Conservation (phyloP, 306 rosid species). For the Potentilla sterilis region DNA sequence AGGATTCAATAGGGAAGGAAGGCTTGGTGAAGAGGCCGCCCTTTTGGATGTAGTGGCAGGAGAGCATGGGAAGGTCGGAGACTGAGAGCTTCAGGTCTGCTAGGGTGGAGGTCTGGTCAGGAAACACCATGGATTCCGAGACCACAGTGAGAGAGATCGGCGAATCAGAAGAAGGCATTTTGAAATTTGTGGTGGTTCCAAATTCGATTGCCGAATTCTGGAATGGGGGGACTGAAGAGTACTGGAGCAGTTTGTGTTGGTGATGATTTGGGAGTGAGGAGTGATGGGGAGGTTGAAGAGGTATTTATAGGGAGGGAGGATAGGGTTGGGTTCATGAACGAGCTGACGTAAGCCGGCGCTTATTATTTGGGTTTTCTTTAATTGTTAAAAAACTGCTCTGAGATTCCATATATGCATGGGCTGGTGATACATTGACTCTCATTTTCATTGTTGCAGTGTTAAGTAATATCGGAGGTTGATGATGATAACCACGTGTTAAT, state of each 20-base stretch:
- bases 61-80: constrained; percentile 90
- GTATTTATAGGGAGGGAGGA: constrained; percentile 34
- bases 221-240: neutral
- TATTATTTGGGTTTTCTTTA: constrained; percentile 18
- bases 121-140: constrained; percentile 57
- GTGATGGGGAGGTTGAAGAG: neutral
- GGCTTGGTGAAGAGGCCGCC: constrained; percentile 77
- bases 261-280: constrained; percentile 27
- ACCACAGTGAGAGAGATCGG: constrained; percentile 29
- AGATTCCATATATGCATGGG: neutral
- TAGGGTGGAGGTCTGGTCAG: constrained; percentile 50
- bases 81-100: constrained; percentile 73
- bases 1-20: constrained; percentile 28
- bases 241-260: neutral
- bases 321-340: constrained; percentile 41
- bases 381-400: neutral
- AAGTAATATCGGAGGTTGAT: neutral
- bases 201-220: neutral
- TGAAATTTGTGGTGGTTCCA: neutral
- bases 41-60: constrained; percentile 91
- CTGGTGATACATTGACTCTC: neutral
- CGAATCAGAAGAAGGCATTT: constrained; percentile 43
- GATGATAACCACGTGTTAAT: neutral
- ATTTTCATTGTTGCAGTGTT: neutral
- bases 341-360: constrained; percentile 7